Conservation (phyloP, 768 basidiomycete species). For the Neoboletus brunneissimus region DNA sequence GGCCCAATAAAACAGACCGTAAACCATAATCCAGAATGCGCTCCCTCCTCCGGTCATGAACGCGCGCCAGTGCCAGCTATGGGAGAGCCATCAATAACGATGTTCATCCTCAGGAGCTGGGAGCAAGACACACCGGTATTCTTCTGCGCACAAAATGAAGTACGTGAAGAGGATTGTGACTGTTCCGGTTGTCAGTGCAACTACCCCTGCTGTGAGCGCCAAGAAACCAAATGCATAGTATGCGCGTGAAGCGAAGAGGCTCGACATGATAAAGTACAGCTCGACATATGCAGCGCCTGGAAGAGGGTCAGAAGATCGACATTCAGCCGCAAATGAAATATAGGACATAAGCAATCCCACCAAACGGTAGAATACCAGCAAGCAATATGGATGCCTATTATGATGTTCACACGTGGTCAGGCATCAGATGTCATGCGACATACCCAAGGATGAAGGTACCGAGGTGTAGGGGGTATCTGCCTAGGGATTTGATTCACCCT, state of each 20-base stretch:
- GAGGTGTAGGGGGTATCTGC: slow-evolving; percentile 89
- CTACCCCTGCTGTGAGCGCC: slow-evolving; percentile 79
- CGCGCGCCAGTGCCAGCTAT: slow-evolving; percentile 96
- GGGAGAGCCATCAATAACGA: slow-evolving; percentile 1
- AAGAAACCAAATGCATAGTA: slow-evolving; percentile 98
- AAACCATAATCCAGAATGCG: slow-evolving; percentile 86
- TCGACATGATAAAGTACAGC: slow-evolving; percentile 87
- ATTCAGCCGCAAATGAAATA: slow-evolving; percentile 3
- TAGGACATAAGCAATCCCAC: slow-evolving; percentile 37
- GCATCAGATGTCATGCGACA: slow-evolving; percentile 19
- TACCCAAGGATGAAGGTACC: slow-evolving; percentile 82
- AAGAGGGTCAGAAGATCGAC: not conserved
- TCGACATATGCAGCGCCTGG: slow-evolving; percentile 95
- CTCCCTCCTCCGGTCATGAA: slow-evolving; percentile 92
- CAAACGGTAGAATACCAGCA: slow-evolving; percentile 91
- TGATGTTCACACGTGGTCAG: slow-evolving; percentile 8
- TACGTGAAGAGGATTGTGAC: slow-evolving; percentile 88
- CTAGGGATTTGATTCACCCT: slow-evolving; percentile 91
- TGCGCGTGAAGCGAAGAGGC: slow-evolving; percentile 85
- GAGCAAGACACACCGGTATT: slow-evolving; percentile 64
- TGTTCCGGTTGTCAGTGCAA: slow-evolving; percentile 85
- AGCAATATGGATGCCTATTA: slow-evolving; percentile 66
- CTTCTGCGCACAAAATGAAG: slow-evolving; percentile 90
- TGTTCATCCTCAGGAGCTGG: not conserved
- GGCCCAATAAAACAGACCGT: slow-evolving; percentile 87